A percentile compares a stretch with the other conserved stretches of the same genome.
These are phyloP conservation scores for Aschersonia sp. DNA, from an alignment of 2,329 filamentous ascomycete species.

Conservation along the genomic window DNA sequence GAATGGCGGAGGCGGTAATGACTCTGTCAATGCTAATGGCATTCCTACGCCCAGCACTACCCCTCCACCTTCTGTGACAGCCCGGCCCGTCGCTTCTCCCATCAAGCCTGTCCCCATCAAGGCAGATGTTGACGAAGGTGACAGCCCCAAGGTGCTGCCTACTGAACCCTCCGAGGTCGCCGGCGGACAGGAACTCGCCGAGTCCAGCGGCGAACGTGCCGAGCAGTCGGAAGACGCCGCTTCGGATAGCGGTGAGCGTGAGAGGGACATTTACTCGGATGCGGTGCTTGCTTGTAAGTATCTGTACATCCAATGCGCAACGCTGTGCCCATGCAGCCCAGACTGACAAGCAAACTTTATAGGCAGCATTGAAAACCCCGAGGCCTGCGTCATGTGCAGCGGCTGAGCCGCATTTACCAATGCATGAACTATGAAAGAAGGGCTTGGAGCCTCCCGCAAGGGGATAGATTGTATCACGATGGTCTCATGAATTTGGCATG, in stretches of 20 bases:
- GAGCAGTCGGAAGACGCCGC: constrained; percentile 60
- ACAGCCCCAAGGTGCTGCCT: constrained; percentile 64
- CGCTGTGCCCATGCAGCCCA: neutral
- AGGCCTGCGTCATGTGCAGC: constrained; percentile 94
- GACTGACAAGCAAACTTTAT: constrained; percentile 5
- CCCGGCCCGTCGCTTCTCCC: constrained; percentile 37
- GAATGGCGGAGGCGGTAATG: constrained; percentile 34
- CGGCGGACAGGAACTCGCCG: constrained; percentile 50
- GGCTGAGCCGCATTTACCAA: constrained; percentile 38
- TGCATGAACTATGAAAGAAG: neutral
- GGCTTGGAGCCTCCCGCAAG: neutral
- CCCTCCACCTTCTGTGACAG: constrained; percentile 35
- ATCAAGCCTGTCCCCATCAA: constrained; percentile 55
- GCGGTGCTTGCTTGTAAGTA: constrained; percentile 71
- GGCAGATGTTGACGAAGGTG: constrained; percentile 62
- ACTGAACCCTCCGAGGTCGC: constrained; percentile 52
- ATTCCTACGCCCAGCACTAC: constrained; percentile 56
- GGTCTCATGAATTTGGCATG: constrained; percentile 3
- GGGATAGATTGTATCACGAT: constrained; percentile 13
- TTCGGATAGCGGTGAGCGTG: constrained; percentile 56
- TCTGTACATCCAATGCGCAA: neutral
- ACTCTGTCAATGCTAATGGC: constrained; percentile 33
- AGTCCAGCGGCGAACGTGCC: constrained; percentile 32
- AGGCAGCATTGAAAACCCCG: constrained; percentile 94
- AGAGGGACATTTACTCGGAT: constrained; percentile 90